Base-by-base conservation (phyloP, 192 early-diverging fungal genomes). In the Entrophospora sp. region DNA sequence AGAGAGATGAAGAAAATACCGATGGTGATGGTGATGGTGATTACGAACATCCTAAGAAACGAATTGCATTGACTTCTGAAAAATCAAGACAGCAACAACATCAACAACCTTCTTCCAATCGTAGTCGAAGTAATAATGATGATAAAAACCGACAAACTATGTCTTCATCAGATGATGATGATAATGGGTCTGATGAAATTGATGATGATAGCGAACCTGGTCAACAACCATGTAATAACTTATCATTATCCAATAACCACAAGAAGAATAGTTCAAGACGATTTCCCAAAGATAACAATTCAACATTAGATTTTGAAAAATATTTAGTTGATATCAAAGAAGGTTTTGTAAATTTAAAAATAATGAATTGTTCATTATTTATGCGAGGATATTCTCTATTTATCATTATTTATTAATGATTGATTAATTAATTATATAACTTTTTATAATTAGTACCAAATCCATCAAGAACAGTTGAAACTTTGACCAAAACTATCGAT, bases 1-100 rank as follows among this genome's bases (percentile, higher is more conserved):
- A 68, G 20, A 60, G 72, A n/a, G 37, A 61, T 20, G 57, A 73
- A 6, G 69, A 69, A 24, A 53, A 67, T 18, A 53, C 63, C 18
- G 65, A 40, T 16, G 22, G 12, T 2, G 53, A 43, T 1, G 53
- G 61, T 0, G 22, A 40, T 36, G 65, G 61, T 14, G n/a, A 20
- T 2, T 32, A 61, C 38, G 38, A 37, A 36, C 51, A 40, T 37
- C 69, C 52, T 34, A 68, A 37, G 35, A 73, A 44, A 51, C 48
- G 16, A 34, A 61, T 55, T 53, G 51, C 28, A 46, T 64, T 58
- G 59, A 59, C 34, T 37, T 45, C 46, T 43, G 67, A 52, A 67
- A 68, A 58, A 36, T 30, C 13, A n/a, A 44, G 24, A 32, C 60
- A 61, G 59, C 66, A 57, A 61, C 2, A 22, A 63, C 35, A 35